phyloP scores from a whole-genome alignment of 1,139 yeast genomes.

The Hyphopichia buzzinii region DNA sequence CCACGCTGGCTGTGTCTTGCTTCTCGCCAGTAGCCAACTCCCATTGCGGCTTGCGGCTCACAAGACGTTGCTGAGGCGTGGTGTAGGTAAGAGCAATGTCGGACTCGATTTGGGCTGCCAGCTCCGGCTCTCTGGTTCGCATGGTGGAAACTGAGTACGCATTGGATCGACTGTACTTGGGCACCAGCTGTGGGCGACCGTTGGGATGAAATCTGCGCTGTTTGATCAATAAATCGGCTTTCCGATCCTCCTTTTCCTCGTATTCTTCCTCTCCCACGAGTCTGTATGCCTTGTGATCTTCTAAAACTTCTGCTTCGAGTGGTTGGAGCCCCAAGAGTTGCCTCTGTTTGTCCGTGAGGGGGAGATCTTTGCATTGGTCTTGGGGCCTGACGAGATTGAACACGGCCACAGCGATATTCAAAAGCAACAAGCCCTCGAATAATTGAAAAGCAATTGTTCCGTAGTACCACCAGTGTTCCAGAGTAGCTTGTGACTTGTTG shows the following conservation, averaged over 20 bases:
- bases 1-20: background rate
- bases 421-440: constrained; percentile 12
- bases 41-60: background rate
- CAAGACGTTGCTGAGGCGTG: background rate
- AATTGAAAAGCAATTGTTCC: constrained; percentile 2
- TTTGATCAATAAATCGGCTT: constrained; percentile 7
- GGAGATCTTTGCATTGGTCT: constrained; percentile 44
- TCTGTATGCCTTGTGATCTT: constrained; percentile 1
- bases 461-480: background rate
- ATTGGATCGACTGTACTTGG: constrained; percentile 9
- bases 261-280: constrained; percentile 1
- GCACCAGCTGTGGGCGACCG: constrained; percentile 4
- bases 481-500: background rate
- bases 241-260: constrained; percentile 3
- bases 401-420: constrained; percentile 16
- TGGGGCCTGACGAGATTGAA: constrained; percentile 25
- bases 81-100: background rate
- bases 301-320: constrained; percentile 6
- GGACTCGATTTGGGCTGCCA: background rate
- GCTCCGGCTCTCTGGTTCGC: background rate
- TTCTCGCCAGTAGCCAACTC: background rate
- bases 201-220: constrained; percentile 6
- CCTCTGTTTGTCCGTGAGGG: constrained; percentile 38
- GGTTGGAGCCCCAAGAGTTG: constrained; percentile 32
- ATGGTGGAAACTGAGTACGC: constrained; percentile 6